Base-by-base conservation (phyloP, 441 rosid species). In the Euphorbia celastroides region DNA sequence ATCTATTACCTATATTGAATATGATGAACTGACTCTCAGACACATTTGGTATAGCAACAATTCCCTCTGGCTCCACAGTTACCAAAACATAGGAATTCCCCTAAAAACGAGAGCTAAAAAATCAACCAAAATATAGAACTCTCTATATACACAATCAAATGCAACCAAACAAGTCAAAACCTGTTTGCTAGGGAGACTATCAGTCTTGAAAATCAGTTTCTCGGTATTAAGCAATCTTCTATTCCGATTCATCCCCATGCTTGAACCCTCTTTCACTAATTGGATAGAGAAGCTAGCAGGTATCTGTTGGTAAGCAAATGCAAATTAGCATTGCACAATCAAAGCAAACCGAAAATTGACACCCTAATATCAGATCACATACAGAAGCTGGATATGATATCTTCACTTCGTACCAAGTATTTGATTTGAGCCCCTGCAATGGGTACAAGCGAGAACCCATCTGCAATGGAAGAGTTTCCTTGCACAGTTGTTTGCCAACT, bases 361-460 rank as follows among this genome's bases (percentile, higher is more conserved):
- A 25, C 69, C 2, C 8, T 57, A 66, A 32, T 23, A 31, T 50
- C 9, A 27, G 67, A 64, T 34, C 60, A 59, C 97, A 78, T 91
- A 91, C 99, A 82, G 93, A 91, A 79, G 97, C 96, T 62, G 96
- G 99, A 68, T 88, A 89, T 17, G 99, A 91, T 75, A 93, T 93
- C 96, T 93, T 93, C 85, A 91, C 95, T 93, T 91, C 92, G 57
- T 91, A 91, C 96, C 93, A 82, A 76, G 86, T 74, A 72, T 74
- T 57, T 11, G 96, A 68, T 74, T 85, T 91, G 42, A 89, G 79
- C 63, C 88, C 88, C 61, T 77, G 76, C 69, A 93, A 77, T 44
- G 69, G 69, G 63, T 91, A 94, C 52, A 83, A 64, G 57, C 85
- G 75, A 70, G 89, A 85, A 74, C 97, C 90, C 72, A 62, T 69